Base-by-base conservation (phyloP, 1,284 basidiomycete genomes). In the Cryptococcus sp. region DNA sequence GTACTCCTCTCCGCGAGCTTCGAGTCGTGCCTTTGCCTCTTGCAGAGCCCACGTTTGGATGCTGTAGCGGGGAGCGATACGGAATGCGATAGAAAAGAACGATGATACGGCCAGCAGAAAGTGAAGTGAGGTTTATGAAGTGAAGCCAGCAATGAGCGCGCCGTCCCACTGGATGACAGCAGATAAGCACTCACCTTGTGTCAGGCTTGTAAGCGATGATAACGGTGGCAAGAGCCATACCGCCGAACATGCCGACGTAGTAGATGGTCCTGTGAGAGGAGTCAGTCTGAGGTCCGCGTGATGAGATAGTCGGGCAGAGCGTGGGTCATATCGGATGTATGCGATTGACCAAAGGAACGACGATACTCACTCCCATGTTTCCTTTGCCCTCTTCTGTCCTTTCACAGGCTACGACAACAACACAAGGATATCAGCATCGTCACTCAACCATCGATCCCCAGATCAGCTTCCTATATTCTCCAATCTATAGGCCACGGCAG, bases 141-240 rank as follows among this genome's bases (percentile, higher is more conserved):
- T 13, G 31, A 35, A 10, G 13, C 31, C 31, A 35, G 2, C 8
- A 10, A 10, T 35, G 7, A 35, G 31, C 31, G 13, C 7, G 7
- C 31, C 10, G 31, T 35, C 42, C 8, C 2, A 45, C 41, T 38
- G 8, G 10, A 38, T 3, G 27, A 35, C 39, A 41, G 56, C 47
- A n/a, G 0, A 35, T n/a, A 16, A 6, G 20, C 8, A 80, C 88
- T 67, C 72, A 93, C 93, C 88, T 93, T 19, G 90, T 94, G 76
- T 97, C 93, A 6, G 95, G 94, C 82, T 96, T 96, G 84, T 94
- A 97, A 80, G 91, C 90, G 48, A 92, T 80, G 70, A 91, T 80
- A 47, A 95, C 84, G 8, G 83, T 80, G 35, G 87, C 90, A 59
- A 93, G 81, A 6, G 82, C 86, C 85, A 97, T 89, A 15, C 87